Evolutionary conservation across 768 basidiomycete genomes (phyloP).

Genomic region (Trametes cingulata): DNA sequence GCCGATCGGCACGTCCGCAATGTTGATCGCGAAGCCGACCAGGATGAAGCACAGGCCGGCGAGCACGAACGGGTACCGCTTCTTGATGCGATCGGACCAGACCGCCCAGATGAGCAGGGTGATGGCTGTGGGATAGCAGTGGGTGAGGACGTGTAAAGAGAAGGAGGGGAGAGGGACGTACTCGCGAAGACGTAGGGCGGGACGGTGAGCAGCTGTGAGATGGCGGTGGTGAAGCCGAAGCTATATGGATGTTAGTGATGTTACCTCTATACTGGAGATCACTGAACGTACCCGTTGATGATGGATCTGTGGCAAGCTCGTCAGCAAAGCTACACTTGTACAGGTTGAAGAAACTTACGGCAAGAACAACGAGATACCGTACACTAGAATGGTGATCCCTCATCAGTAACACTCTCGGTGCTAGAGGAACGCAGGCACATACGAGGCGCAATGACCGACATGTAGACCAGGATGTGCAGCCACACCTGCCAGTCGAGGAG

Average conservation of each 20-base stretch:
- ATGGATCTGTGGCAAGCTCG: constrained; percentile 4
- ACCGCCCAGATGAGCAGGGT: constrained; percentile 52
- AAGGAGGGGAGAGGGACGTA: constrained; percentile 32
- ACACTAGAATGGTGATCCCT: constrained; percentile 46
- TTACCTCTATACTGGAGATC: background rate
- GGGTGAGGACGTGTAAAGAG: background rate
- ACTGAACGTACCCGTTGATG: constrained; percentile 12
- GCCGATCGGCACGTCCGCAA: constrained; percentile 50
- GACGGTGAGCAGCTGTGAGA: constrained; percentile 66
- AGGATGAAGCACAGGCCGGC: constrained; percentile 51
- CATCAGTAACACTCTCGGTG: no score
- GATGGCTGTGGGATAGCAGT: constrained; percentile 42
- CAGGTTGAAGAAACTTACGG: constrained; percentile 48
- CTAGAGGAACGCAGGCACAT: constrained; percentile 35
- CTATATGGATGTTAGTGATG: constrained; percentile 30
- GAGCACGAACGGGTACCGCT: constrained; percentile 63
- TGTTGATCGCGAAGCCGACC: constrained; percentile 66
- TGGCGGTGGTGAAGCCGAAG: constrained; percentile 57
- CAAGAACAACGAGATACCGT: constrained; percentile 70
- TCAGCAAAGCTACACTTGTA: background rate
- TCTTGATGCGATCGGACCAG: constrained; percentile 56
- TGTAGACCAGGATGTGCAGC: constrained; percentile 57
- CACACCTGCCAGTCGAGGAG: constrained; percentile 53
- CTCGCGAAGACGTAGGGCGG: constrained; percentile 60
- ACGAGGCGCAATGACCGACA: constrained; percentile 62